Evolutionary conservation across 2,329 filamentous ascomycete genomes (phyloP), one percentile per base, ranked within the genome.

Genomic region (Trichoderma sp.): DNA sequence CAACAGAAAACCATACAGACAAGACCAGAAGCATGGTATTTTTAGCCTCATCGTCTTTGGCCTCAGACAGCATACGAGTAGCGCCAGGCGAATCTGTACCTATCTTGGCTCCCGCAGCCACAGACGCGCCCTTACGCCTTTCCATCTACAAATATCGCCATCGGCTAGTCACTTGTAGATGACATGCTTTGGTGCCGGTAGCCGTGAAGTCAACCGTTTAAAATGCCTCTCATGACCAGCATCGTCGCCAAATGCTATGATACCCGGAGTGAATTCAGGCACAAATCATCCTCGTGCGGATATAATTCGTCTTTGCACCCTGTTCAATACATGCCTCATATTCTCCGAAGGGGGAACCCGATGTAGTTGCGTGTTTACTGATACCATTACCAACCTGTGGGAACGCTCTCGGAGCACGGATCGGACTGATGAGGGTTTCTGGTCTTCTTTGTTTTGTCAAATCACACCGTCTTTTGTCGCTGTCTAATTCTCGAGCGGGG

Each of bases 401-500:
- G 34, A 39, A 30, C 9, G 3, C 4, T 43, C 36, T n/a, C 26
- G 34, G 59, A 8, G 34, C 43, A 43, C 59, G 23, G 32, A 62
- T 36, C 20, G 47, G 28, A 26, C 11, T 11, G 8, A 34, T 20
- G 26, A 23, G 17, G 15, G 15, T 9, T 59, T 23, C 23, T 68
- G 23, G 43, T 23, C 5, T 43, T 23, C 50, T 58, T n/a, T 17
- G 17, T 34, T 59, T 34, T 5, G 4, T 23, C 30, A 12, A 62
- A 62, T 17, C 65, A 58, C 65, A 68, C 65, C 65, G 65, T 68
- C 34, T 68, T 58, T 64, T 59, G 12, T 57, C 11, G 28, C 15
- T 23, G 17, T 15, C n/a, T 57, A 23, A 13, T 17, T 28, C 11
- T n/a, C 26, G 23, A 47, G 65, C 28, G 53, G 65, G 26, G 65